Conservation (phyloP, 768 basidiomycete genomes). For the Kondoa subrosea region DNA sequence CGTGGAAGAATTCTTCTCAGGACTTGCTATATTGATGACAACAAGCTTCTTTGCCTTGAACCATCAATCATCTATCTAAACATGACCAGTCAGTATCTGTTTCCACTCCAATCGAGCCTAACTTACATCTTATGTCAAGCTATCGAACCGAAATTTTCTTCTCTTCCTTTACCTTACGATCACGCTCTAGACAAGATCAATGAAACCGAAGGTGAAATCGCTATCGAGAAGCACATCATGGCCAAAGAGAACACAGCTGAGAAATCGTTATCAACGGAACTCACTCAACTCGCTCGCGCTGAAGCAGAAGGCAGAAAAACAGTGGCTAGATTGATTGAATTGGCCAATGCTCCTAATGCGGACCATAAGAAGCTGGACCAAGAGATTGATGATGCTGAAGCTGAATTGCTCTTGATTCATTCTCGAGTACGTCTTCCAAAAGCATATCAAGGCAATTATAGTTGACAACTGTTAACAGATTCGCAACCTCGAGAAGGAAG, state of each 20-base stretch:
- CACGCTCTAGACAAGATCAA: not conserved
- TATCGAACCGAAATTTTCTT: not conserved
- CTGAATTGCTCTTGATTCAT: not conserved
- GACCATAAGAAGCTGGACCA: not conserved
- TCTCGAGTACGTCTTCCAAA: not conserved
- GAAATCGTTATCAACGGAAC: not conserved
- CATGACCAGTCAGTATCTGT: not conserved
- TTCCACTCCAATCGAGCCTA: not conserved
- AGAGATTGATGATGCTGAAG: not conserved
- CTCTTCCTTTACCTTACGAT: not conserved
- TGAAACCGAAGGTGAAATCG: not conserved
- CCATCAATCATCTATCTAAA: no score
- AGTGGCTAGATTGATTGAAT: not conserved
- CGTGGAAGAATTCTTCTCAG: no score
- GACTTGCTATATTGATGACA: no score
- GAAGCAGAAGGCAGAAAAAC: not conserved
- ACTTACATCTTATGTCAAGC: not conserved
- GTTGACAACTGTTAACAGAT: not conserved
- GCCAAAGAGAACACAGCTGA: not conserved
- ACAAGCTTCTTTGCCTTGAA: no score
- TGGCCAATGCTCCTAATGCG: not conserved
- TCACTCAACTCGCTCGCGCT: not conserved
- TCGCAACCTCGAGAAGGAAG: not conserved
- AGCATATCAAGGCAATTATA: not conserved
- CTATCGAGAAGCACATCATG: not conserved